These are phyloP conservation scores for Artemisia tridentata DNA, from an alignment of 129 eudicot genomes.

Conservation along the genomic window DNA sequence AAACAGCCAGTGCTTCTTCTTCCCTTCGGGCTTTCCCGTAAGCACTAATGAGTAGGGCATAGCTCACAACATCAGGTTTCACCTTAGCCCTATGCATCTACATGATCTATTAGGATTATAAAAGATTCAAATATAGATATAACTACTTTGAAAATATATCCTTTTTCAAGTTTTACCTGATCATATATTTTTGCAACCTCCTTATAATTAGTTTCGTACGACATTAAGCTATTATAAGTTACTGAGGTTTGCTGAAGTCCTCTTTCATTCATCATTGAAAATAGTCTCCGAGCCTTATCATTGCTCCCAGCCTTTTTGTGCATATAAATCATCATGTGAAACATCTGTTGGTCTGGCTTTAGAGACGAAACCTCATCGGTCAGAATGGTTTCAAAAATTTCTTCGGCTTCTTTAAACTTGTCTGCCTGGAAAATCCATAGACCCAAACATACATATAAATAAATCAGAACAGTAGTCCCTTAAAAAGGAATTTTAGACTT, in stretches of 20 bases:
- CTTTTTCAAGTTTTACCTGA: slow-evolving; percentile 48
- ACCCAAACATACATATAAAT: slow-evolving; percentile 3
- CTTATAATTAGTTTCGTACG: slow-evolving; percentile 78
- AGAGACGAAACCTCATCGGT: slow-evolving; percentile 52
- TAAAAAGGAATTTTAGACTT: too few species aligned
- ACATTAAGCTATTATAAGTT: slow-evolving; percentile 93
- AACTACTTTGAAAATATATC: background rate
- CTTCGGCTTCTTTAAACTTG: slow-evolving; percentile 84
- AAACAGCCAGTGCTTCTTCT: slow-evolving; percentile 95
- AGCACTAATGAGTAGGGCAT: slow-evolving; percentile 80
- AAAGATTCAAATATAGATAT: background rate
- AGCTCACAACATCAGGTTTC: slow-evolving; percentile 94
- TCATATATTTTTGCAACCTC: slow-evolving; percentile 81
- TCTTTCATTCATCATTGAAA: slow-evolving; percentile 69
- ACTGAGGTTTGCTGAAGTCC: slow-evolving; percentile 69
- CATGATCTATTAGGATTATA: background rate
- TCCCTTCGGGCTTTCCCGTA: slow-evolving; percentile 98
- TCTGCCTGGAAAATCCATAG: slow-evolving; percentile 59
- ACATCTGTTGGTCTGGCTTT: slow-evolving; percentile 87
- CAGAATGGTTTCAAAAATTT: slow-evolving; percentile 65
- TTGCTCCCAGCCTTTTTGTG: slow-evolving; percentile 72
- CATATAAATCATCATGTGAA: slow-evolving; percentile 99
- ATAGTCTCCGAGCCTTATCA: slow-evolving; percentile 81
- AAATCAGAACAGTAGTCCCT: background rate
- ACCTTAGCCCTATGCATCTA: slow-evolving; percentile 93